Percentiles rank a stretch among this genome's conserved stretches.
phyloP scores from a whole-genome alignment of 2,329 filamentous ascomycete genomes.

The Pezicula carpinea region DNA sequence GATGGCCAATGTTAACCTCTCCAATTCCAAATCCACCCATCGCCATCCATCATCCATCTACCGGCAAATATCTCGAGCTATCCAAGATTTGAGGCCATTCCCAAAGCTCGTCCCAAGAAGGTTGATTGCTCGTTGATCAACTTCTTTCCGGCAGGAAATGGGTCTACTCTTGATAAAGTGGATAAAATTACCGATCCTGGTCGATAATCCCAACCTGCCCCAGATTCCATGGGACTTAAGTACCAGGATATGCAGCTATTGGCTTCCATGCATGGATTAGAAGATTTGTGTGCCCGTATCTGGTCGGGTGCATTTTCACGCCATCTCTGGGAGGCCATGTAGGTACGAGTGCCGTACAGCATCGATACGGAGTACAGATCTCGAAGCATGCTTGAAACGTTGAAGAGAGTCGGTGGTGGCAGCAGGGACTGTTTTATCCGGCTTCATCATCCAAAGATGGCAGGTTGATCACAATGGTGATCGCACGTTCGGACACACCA shows the following conservation, averaged over 20 bases:
- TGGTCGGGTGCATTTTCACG: slow-evolving; percentile 7
- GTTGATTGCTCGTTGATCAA: background rate
- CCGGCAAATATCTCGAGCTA: background rate
- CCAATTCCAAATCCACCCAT: too few species aligned
- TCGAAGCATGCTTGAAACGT: too few species aligned
- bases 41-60: background rate
- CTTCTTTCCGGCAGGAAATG: background rate
- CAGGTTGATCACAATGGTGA: background rate
- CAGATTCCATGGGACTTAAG: slow-evolving; percentile 4
- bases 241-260: background rate
- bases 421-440: too few species aligned
- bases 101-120: background rate
- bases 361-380: too few species aligned
- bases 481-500: too few species aligned
- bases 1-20: too few species aligned
- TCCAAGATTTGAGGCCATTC: too few species aligned
- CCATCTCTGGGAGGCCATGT: too few species aligned
- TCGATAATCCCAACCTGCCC: slow-evolving; percentile 1
- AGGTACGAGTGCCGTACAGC: too few species aligned
- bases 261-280: slow-evolving; percentile 6
- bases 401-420: too few species aligned
- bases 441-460: background rate
- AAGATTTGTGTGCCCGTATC: slow-evolving; percentile 11
- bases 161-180: background rate
- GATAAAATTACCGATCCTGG: slow-evolving; percentile 2